phyloP scores from a whole-genome alignment of 225 moss, liverwort and hornwort genomes.

The Pseudisothecium myosuroides region DNA sequence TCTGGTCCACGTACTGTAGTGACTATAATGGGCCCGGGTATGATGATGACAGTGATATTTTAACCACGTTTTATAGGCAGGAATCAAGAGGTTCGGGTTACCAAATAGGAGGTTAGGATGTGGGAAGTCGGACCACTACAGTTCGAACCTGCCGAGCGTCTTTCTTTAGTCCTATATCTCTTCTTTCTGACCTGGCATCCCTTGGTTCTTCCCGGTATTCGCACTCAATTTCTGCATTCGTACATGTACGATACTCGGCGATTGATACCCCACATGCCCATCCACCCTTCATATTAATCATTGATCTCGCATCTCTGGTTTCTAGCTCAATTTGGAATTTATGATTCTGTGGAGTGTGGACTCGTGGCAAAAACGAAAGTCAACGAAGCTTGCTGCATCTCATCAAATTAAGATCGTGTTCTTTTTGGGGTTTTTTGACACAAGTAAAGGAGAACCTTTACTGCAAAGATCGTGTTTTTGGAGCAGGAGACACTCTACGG shows the following conservation, averaged over 20 bases:
- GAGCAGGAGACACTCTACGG: neutral
- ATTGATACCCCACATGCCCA: neutral
- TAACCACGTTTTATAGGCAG: neutral
- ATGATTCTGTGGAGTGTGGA: neutral
- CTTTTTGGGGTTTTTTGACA: too few species aligned
- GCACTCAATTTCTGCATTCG: neutral
- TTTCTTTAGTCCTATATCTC: neutral
- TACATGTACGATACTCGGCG: neutral
- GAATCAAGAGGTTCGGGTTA: neutral
- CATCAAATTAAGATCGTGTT: neutral
- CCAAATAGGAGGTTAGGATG: neutral
- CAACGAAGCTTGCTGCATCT: neutral
- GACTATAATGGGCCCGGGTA: too few species aligned
- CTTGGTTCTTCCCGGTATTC: neutral
- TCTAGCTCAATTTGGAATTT: neutral
- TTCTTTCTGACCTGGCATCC: slow-evolving; percentile 17
- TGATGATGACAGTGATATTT: neutral
- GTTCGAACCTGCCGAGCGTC: neutral
- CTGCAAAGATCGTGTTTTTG: too few species aligned
- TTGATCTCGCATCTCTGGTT: neutral
- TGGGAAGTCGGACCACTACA: neutral
- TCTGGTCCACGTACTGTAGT: neutral
- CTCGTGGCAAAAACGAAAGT: neutral
- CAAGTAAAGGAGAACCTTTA: too few species aligned
- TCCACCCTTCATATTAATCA: neutral